Evolutionary conservation across 2,329 filamentous ascomycete genomes (phyloP).

Genomic region (Neurospora crassa): DNA sequence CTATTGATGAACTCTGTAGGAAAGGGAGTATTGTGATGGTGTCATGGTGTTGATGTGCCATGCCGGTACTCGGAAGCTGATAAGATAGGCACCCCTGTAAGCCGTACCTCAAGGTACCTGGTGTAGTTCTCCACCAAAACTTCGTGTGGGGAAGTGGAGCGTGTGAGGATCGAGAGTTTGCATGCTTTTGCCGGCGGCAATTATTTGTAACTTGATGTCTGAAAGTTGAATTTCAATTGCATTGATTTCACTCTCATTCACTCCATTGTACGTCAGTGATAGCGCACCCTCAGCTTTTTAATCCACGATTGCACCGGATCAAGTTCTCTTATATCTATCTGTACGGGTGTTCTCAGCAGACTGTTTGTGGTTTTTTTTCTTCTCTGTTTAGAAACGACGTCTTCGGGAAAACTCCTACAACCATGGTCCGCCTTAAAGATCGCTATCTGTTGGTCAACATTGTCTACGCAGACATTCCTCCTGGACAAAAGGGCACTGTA

Average conservation of each 20-base stretch:
- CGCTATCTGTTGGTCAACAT: conserved; percentile 94
- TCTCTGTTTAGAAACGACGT: background rate
- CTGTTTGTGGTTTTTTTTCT: background rate
- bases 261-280: background rate
- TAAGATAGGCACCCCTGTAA: background rate
- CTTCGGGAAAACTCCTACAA: background rate
- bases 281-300: background rate
- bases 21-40: background rate
- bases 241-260: background rate
- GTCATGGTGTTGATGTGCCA: background rate
- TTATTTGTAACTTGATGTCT: background rate
- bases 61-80: background rate
- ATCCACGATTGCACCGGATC: background rate
- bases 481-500: conserved; percentile 23
- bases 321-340: background rate
- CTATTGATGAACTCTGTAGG: background rate
- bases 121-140: too few species aligned
- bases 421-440: conserved; percentile 93
- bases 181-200: background rate
- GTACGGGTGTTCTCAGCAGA: background rate
- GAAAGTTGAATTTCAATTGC: background rate
- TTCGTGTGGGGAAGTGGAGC: background rate
- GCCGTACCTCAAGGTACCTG: too few species aligned
- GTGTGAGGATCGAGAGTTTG: background rate
- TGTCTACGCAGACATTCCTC: conserved; percentile 61